Conservation (phyloP, 2,329 filamentous ascomycete species). For the Fusarium sambucinum region DNA sequence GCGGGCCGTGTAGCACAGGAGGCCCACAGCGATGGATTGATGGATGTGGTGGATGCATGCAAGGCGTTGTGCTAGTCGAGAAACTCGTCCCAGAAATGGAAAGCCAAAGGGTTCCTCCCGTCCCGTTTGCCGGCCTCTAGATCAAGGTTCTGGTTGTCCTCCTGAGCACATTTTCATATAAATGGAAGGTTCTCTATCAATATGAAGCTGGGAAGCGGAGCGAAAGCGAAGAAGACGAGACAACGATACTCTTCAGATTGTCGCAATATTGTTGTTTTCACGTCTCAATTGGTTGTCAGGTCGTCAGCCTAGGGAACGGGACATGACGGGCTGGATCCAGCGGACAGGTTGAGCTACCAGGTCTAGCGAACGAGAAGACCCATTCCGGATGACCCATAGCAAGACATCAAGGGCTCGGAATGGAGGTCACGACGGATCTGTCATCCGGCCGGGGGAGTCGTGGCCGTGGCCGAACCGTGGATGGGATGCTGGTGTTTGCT, state of each 20-base stretch:
- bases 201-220: slow-evolving; percentile 1
- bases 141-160: slow-evolving; percentile 15
- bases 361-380: slow-evolving; percentile 44
- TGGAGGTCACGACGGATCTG: slow-evolving; percentile 47
- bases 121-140: slow-evolving; percentile 43
- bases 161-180: slow-evolving; percentile 20
- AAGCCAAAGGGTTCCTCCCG: slow-evolving; percentile 48
- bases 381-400: slow-evolving; percentile 41
- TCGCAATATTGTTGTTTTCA: slow-evolving; percentile 26
- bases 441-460: slow-evolving; percentile 41
- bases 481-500: slow-evolving; percentile 31
- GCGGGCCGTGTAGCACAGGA: slow-evolving; percentile 32
- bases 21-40: slow-evolving; percentile 42
- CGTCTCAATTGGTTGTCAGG: slow-evolving; percentile 41
- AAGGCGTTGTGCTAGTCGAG: slow-evolving; percentile 48
- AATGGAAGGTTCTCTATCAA: slow-evolving; percentile 3
- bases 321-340: slow-evolving; percentile 49
- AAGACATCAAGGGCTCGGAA: slow-evolving; percentile 46
- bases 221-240: slow-evolving; percentile 9
- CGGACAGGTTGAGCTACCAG: slow-evolving; percentile 48
- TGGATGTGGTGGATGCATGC: slow-evolving; percentile 46
- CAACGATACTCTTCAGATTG: slow-evolving; percentile 13
- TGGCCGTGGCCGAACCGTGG: slow-evolving; percentile 31
- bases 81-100: slow-evolving; percentile 42
- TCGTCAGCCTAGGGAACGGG: slow-evolving; percentile 43